Evolutionary conservation across 2,329 filamentous ascomycete genomes (phyloP).

Genomic region (Aspergillus sp.): DNA sequence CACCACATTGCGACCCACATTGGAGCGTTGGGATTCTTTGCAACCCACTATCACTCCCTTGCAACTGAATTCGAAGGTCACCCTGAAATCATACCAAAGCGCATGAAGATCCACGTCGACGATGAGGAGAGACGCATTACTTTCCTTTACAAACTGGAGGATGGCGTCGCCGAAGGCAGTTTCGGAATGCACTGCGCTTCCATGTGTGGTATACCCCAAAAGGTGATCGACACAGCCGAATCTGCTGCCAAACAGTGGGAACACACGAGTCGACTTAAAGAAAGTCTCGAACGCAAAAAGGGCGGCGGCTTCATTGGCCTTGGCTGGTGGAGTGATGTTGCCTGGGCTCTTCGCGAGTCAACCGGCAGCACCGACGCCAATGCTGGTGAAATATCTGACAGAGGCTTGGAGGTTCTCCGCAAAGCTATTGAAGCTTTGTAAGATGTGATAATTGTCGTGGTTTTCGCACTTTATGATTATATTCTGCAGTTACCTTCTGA

Average conservation of each 20-base stretch:
- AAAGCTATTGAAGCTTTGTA: conserved; percentile 54
- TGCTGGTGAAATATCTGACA: conserved; percentile 38
- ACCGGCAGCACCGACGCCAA: conserved; percentile 22
- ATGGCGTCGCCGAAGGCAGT: conserved; percentile 89
- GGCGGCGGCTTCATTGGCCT: conserved; percentile 77
- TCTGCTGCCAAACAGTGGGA: conserved; percentile 89
- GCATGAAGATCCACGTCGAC: conserved; percentile 95
- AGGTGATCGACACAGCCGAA: conserved; percentile 82
- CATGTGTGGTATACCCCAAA: conserved; percentile 88
- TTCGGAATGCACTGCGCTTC: conserved; percentile 99
- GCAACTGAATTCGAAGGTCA: conserved; percentile 86
- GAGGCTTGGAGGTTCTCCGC: conserved; percentile 52
- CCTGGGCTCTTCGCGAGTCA: conserved; percentile 64
- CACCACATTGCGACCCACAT: conserved; percentile 92
- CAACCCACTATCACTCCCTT: conserved; percentile 93
- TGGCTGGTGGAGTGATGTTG: conserved; percentile 82
- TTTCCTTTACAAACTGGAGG: conserved; percentile 90
- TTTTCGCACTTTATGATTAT: neutral
- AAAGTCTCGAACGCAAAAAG: conserved; percentile 77
- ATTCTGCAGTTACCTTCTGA: neutral
- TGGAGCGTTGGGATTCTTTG: conserved; percentile 92
- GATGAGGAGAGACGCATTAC: conserved; percentile 81
- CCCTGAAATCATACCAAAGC: conserved; percentile 76
- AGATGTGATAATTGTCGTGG: conserved; percentile 1
- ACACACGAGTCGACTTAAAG: conserved; percentile 84